Evolutionary conservation across 768 basidiomycete genomes (phyloP).

Genomic region (Harrya chromipes): DNA sequence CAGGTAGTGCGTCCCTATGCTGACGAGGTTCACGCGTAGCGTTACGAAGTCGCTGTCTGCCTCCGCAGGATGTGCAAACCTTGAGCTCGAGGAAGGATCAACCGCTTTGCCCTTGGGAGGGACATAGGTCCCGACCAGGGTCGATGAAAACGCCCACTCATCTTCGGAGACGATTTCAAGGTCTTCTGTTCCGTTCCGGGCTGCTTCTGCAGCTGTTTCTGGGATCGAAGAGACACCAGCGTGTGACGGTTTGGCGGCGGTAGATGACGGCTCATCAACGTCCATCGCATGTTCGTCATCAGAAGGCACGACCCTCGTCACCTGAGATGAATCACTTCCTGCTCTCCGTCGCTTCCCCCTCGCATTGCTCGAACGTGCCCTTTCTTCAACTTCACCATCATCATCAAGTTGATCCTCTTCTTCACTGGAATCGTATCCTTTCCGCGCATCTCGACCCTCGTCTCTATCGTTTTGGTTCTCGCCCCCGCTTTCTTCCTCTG

Average conservation of each 20-base stretch:
- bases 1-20: constrained; percentile 21
- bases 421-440: background rate
- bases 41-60: constrained; percentile 10
- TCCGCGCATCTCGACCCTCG: background rate
- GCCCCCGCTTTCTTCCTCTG: constrained; percentile 16
- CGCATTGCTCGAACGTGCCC: background rate
- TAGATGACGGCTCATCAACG: constrained; percentile 21
- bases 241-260: constrained; percentile 13
- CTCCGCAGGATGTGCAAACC: background rate
- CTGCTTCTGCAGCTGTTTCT: background rate
- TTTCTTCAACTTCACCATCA: background rate
- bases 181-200: background rate
- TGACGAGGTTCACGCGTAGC: constrained; percentile 19
- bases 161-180: constrained; percentile 10
- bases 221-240: background rate
- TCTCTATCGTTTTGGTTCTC: constrained; percentile 5
- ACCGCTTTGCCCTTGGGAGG: constrained; percentile 12
- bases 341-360: constrained; percentile 10
- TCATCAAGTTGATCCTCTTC: constrained; percentile 20
- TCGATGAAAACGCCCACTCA: constrained; percentile 23
- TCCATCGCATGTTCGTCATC: constrained; percentile 29
- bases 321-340: constrained; percentile 16
- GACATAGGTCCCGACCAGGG: constrained; percentile 23
- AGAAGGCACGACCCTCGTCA: constrained; percentile 18
- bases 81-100: background rate